Conservation (phyloP, 2,329 filamentous ascomycete genomes). For the Pleoardoris graminearum region DNA sequence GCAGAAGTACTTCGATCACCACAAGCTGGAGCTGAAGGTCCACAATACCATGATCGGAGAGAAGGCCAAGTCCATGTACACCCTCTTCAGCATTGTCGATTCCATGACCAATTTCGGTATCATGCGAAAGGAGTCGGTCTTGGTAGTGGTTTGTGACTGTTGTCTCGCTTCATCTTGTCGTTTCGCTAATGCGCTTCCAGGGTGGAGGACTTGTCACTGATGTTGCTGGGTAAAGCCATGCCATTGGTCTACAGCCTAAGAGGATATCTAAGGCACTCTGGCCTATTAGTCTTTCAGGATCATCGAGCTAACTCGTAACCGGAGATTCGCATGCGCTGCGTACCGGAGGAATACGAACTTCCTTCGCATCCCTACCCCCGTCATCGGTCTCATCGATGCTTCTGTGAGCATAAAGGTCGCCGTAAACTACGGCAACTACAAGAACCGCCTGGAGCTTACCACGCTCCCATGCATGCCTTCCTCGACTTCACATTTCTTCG, state of each 20-base stretch:
- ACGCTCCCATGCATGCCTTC: slow-evolving; percentile 72
- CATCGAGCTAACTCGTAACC: slow-evolving; percentile 23
- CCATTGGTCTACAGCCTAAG: slow-evolving; percentile 45
- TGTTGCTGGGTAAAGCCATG: slow-evolving; percentile 66
- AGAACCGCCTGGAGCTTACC: slow-evolving; percentile 76
- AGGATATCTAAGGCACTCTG: slow-evolving; percentile 56
- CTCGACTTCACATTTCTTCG: slow-evolving; percentile 74
- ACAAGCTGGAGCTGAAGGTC: slow-evolving; percentile 64
- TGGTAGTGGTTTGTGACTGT: slow-evolving; percentile 36
- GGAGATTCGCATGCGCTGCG: slow-evolving; percentile 63
- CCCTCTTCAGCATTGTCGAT: slow-evolving; percentile 69
- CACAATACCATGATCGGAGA: slow-evolving; percentile 76
- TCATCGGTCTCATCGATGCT: slow-evolving; percentile 75
- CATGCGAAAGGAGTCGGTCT: slow-evolving; percentile 59
- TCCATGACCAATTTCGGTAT: slow-evolving; percentile 76
- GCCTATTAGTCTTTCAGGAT: slow-evolving; percentile 36
- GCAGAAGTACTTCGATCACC: slow-evolving; percentile 67
- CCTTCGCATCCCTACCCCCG: slow-evolving; percentile 73
- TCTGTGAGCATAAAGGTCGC: slow-evolving; percentile 79
- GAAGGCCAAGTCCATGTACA: slow-evolving; percentile 74
- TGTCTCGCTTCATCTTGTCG: not conserved
- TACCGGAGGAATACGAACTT: slow-evolving; percentile 75
- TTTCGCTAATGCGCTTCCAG: slow-evolving; percentile 7
- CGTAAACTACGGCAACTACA: slow-evolving; percentile 76
- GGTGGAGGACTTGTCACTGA: slow-evolving; percentile 73